Evolutionary conservation across 2,329 filamentous ascomycete species (phyloP).

Genomic region (Pseudogymnoascus pannorum): DNA sequence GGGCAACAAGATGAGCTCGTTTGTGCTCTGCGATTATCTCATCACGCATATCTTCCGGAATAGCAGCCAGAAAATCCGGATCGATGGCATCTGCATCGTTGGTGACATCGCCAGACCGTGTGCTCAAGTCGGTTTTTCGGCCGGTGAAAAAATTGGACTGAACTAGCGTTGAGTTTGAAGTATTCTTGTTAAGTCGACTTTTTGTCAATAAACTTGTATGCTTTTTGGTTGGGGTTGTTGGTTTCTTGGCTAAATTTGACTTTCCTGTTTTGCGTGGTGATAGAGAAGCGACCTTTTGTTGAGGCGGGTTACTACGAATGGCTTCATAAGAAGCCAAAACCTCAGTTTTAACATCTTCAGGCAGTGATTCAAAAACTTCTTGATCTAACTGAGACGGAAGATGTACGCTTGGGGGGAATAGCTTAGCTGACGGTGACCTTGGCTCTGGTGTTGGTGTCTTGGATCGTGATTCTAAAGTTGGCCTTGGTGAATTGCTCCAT

Average conservation of each 20-base stretch:
- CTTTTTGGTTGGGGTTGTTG: conserved; percentile 61
- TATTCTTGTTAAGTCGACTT: conserved; percentile 40
- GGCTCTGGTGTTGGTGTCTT: conserved; percentile 18
- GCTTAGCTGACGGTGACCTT: neutral
- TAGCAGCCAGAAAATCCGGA: conserved; percentile 67
- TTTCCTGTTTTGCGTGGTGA: conserved; percentile 51
- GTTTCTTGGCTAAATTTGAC: conserved; percentile 43
- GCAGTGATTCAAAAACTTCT: conserved; percentile 74
- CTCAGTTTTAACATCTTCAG: conserved; percentile 79
- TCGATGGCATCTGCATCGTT: conserved; percentile 41
- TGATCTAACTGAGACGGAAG: conserved; percentile 75
- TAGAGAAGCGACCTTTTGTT: conserved; percentile 30
- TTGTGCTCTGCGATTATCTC: conserved; percentile 74
- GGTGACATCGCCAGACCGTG: neutral
- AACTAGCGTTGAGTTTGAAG: conserved; percentile 52
- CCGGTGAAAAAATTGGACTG: conserved; percentile 66
- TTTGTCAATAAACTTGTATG: conserved; percentile 37
- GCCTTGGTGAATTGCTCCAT: conserved; percentile 27
- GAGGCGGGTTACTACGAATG: conserved; percentile 14
- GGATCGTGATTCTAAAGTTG: conserved; percentile 32
- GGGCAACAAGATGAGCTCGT: conserved; percentile 50
- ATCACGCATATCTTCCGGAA: conserved; percentile 71
- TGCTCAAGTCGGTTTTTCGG: conserved; percentile 23
- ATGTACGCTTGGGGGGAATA: neutral
- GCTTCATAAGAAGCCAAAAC: conserved; percentile 62